These are phyloP conservation scores for Eragrostis curvula DNA, from an alignment of 176 grass and related monocot species.

Conservation along the genomic window DNA sequence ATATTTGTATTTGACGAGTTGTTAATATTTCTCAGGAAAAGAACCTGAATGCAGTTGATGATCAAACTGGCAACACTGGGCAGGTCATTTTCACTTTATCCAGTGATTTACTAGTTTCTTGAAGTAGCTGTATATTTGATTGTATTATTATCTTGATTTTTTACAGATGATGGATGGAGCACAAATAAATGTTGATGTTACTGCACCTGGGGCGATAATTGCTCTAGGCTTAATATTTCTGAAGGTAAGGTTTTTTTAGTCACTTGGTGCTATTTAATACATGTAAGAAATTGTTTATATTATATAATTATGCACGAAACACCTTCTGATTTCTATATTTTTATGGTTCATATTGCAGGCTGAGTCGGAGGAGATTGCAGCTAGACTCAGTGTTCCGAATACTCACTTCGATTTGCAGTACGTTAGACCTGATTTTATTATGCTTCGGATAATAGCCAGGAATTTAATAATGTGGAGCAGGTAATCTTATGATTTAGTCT, in stretches of 20 bases:
- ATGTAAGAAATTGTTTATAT: neutral
- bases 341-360: constrained; percentile 57
- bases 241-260: constrained; percentile 56
- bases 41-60: constrained; percentile 53
- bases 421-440: constrained; percentile 96
- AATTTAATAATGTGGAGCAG: constrained; percentile 96
- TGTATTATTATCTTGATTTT: constrained; percentile 23
- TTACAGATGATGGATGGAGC: constrained; percentile 86
- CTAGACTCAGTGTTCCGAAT: constrained; percentile 69
- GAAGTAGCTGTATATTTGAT: constrained; percentile 31
- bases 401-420: constrained; percentile 94
- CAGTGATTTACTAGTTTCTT: constrained; percentile 27
- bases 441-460: constrained; percentile 86
- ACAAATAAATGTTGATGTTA: constrained; percentile 96
- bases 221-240: constrained; percentile 91
- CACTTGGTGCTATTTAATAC: constrained; percentile 29
- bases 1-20: constrained; percentile 22
- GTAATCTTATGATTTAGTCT: constrained; percentile 55
- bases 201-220: constrained; percentile 97
- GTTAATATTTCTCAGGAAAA: constrained; percentile 63
- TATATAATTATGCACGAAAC: constrained; percentile 5
- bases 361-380: constrained; percentile 83
- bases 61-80: constrained; percentile 63
- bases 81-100: constrained; percentile 59
- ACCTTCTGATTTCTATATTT: constrained; percentile 34